These are phyloP conservation scores for Chrysophaeum taylorii DNA, from an alignment of 352 stramenopile species.

Conservation along the genomic window DNA sequence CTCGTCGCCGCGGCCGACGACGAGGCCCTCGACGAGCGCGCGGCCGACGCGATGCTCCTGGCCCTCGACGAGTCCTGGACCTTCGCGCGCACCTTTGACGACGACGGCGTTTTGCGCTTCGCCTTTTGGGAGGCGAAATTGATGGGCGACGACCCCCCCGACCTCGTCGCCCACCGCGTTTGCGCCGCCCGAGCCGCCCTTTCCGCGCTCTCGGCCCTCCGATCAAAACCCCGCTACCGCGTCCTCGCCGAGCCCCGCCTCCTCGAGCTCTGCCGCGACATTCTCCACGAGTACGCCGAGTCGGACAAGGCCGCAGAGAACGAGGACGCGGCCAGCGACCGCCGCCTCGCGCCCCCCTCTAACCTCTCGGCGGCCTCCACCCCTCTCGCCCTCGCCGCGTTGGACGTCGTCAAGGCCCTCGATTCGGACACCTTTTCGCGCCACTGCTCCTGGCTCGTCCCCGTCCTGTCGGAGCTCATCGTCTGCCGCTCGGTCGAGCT, in stretches of 20 bases:
- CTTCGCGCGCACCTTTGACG: background rate
- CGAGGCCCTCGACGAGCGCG: background rate
- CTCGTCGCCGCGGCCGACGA: background rate
- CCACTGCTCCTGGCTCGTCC: background rate
- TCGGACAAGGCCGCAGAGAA: background rate
- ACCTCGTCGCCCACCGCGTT: background rate
- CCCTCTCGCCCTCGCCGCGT: background rate
- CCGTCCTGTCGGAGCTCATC: slow-evolving; percentile 7
- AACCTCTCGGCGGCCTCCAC: background rate
- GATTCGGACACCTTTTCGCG: background rate
- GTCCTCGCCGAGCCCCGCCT: background rate
- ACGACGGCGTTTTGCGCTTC: background rate
- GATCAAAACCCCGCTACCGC: background rate
- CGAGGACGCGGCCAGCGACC: background rate
- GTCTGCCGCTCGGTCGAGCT: slow-evolving; percentile 5
- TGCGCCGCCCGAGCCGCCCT: background rate
- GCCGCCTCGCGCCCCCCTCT: background rate
- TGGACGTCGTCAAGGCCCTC: background rate
- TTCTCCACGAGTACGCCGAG: background rate
- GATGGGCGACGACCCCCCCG: background rate
- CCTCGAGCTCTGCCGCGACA: background rate
- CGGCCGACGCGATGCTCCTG: background rate
- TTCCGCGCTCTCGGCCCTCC: background rate
- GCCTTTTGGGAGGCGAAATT: background rate
- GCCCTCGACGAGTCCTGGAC: background rate